Evolutionary conservation across 345 rosid species (phyloP), one percentile per base, ranked within the genome.

Genomic region (Acer saccharum): DNA sequence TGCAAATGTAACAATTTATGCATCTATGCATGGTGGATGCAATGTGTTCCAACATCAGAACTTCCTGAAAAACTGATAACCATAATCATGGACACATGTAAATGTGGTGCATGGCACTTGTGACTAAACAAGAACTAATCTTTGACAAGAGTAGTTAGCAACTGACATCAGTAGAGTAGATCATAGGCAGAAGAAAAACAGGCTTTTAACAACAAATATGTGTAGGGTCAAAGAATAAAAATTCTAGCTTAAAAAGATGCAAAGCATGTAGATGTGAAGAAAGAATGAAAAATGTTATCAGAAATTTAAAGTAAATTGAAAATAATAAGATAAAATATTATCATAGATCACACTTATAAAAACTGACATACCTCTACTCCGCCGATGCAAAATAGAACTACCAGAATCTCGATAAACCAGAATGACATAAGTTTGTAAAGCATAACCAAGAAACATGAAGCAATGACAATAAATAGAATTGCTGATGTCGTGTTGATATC

Each of bases 371-470:
- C 99, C 99, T 96, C 98, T 55, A 91, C 88, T 23, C 99, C 98
- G 66, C 98, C 99, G 48, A 96, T 92, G 90, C 98, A 92, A 83
- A 96, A 96, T 65, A 94, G 88, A 74, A 91, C 95, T 81, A 94
- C 97, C 90, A 96, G 87, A 68, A 94, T 88, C 86, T 92, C 97
- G 58, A 94, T 80, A 78, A 96, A 96, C 99, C 97, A 91, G 89
- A 67, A 84, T 55, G 99, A 94, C 99, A 96, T 96, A 69, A 92
- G 87, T 83, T 92, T 92, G 92, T 94, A 96, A 71, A 96, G 99
- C 99, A 94, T 94, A 85, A 94, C 82, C 87, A 96, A 87, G 90
- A 96, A 94, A 76, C 95, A 88, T 2, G 99, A 96, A 83, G 99
- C 99, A 82, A 91, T 68, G 88, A 92, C 97, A 65, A 96, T 92